Conservation (phyloP, 768 basidiomycete genomes). For the Leccinum uliginosum region DNA sequence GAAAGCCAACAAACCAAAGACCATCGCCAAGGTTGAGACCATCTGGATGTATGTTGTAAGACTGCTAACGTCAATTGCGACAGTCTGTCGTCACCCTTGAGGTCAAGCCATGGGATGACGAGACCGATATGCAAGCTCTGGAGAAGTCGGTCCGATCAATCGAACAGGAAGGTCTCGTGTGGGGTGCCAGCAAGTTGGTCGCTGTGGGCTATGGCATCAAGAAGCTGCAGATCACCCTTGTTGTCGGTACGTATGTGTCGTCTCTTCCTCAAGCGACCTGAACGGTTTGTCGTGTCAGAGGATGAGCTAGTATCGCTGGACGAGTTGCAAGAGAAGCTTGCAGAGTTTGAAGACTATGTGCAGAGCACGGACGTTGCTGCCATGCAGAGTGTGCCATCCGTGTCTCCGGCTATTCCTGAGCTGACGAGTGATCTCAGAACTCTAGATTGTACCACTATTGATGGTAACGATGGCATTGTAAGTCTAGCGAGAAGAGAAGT, state of each 20-base stretch:
- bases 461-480: slow-evolving; percentile 4
- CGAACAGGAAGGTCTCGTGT: slow-evolving; percentile 85
- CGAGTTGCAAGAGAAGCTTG: slow-evolving; percentile 88
- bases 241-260: slow-evolving; percentile 41
- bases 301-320: slow-evolving; percentile 92
- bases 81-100: slow-evolving; percentile 98
- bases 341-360: slow-evolving; percentile 81
- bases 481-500: slow-evolving; percentile 3
- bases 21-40: slow-evolving; percentile 71
- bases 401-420: background rate
- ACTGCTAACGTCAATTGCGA: slow-evolving; percentile 9
- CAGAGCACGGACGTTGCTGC: slow-evolving; percentile 91
- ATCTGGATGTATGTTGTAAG: slow-evolving; percentile 1
- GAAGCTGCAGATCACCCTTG: slow-evolving; percentile 79
- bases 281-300: slow-evolving; percentile 48
- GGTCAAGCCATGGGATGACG: slow-evolving; percentile 99
- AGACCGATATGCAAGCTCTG: slow-evolving; percentile 91
- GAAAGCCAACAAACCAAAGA: slow-evolving; percentile 89
- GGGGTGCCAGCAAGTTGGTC: slow-evolving; percentile 93
- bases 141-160: slow-evolving; percentile 83
- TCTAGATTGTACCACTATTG: slow-evolving; percentile 8
- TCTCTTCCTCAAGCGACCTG: background rate
- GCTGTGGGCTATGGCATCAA: slow-evolving; percentile 90
- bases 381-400: slow-evolving; percentile 70
- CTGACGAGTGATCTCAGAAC: slow-evolving; percentile 17